phyloP scores from a whole-genome alignment of 768 basidiomycete species.

The Leccinum sublutescens region DNA sequence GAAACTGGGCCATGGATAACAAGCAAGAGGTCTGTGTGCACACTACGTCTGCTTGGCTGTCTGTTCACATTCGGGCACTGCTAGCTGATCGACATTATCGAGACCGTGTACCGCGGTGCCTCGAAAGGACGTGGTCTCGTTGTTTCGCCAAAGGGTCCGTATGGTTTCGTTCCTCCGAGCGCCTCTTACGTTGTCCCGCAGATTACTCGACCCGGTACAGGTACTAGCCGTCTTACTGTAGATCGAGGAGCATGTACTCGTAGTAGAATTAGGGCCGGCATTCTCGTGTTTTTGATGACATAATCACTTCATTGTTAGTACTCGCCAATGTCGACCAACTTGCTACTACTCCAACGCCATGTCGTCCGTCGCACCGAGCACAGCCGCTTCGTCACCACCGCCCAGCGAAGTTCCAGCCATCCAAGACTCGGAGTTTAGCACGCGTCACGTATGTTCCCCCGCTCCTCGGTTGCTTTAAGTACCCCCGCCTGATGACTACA shows the following conservation, averaged over 20 bases:
- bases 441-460: conserved; percentile 19
- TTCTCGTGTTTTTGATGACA: conserved; percentile 29
- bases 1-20: conserved; percentile 99
- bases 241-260: background rate
- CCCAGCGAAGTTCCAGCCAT: conserved; percentile 9
- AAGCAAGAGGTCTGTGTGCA: conserved; percentile 80
- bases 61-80: background rate
- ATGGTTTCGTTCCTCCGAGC: accelerated
- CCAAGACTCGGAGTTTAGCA: conserved; percentile 6
- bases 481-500: background rate
- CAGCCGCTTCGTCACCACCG: conserved; percentile 29
- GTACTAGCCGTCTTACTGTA: conserved; percentile 40
- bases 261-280: conserved; percentile 22
- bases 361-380: conserved; percentile 26
- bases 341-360: conserved; percentile 12
- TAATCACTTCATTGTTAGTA: conserved; percentile 17
- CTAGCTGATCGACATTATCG: conserved; percentile 95
- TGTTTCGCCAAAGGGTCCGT: conserved; percentile 89
- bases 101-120: conserved; percentile 97
- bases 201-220: conserved; percentile 84
- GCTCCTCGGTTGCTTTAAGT: background rate
- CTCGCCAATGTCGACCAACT: conserved; percentile 18
- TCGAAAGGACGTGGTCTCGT: conserved; percentile 98
- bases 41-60: background rate
- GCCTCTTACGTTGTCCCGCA: conserved; percentile 24